Conservation (phyloP, 129 eudicot species). For the Artemisia argyi region DNA sequence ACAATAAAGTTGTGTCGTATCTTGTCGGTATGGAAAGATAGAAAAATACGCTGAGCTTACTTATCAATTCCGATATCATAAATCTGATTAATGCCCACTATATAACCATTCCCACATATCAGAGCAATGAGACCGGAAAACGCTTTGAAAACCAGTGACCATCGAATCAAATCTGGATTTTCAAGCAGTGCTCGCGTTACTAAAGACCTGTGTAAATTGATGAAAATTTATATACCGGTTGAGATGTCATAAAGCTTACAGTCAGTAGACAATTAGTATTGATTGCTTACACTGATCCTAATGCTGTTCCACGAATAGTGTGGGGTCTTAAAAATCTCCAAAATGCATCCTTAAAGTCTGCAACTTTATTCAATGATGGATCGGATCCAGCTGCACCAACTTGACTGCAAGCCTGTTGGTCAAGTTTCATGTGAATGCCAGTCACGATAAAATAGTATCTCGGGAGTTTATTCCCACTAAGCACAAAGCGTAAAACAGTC, state of each 20-base stretch:
- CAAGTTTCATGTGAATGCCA: background rate
- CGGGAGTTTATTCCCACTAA: background rate
- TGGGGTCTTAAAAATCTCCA: conserved; percentile 99
- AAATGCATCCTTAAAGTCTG: conserved; percentile 69
- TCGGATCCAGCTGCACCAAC: conserved; percentile 85
- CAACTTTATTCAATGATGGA: conserved; percentile 53
- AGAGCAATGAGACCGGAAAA: conserved; percentile 87
- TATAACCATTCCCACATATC: conserved; percentile 96
- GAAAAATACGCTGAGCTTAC: conserved; percentile 43
- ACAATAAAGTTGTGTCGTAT: background rate
- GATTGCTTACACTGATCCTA: conserved; percentile 81
- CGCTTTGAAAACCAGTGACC: conserved; percentile 87
- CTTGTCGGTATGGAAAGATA: too few species aligned
- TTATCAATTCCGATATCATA: conserved; percentile 98
- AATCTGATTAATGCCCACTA: conserved; percentile 97
- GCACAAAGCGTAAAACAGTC: background rate
- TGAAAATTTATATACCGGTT: background rate
- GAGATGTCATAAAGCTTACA: conserved; percentile 17
- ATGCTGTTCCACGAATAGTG: conserved; percentile 93
- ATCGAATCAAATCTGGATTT: conserved; percentile 82
- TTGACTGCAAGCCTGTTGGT: conserved; percentile 81
- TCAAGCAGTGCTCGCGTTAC: conserved; percentile 89
- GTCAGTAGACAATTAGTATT: background rate
- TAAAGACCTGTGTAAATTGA: conserved; percentile 56
- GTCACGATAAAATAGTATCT: background rate